Percentiles rank a stretch among this genome's conserved stretches.
Evolutionary conservation across 83 land plant genomes (phyloP).

Genomic region (Diphasiastrum complanatum): DNA sequence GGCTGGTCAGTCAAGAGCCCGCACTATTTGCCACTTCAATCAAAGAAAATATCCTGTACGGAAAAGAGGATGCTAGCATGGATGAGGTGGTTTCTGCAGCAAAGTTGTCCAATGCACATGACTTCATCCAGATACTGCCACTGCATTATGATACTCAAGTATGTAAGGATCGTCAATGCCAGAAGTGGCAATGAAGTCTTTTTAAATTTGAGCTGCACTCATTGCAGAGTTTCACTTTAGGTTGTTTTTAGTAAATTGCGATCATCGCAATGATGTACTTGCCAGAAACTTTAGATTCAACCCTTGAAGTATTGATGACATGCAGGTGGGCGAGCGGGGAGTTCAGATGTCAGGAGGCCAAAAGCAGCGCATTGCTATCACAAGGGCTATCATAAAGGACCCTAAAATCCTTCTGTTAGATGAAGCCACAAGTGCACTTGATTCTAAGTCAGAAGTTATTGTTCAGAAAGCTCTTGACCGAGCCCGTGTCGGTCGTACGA

Average conservation of each 20-base stretch:
- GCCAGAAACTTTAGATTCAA: too few species aligned
- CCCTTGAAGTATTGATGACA: too few species aligned
- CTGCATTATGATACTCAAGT: not conserved
- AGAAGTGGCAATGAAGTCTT: too few species aligned
- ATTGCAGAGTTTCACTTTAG: too few species aligned
- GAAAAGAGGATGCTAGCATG: not conserved
- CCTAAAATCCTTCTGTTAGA: slow-evolving; percentile 73
- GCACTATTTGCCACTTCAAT: slow-evolving; percentile 2
- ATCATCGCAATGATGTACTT: too few species aligned
- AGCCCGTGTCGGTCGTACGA: slow-evolving; percentile 70
- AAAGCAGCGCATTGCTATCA: slow-evolving; percentile 77
- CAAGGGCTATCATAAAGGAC: slow-evolving; percentile 65
- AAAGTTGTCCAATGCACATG: not conserved
- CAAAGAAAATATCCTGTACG: not conserved
- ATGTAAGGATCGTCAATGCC: not conserved
- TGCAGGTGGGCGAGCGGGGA: slow-evolving; percentile 69
- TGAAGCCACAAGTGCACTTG: slow-evolving; percentile 87
- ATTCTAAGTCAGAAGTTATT: slow-evolving; percentile 62
- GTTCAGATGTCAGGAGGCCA: slow-evolving; percentile 79
- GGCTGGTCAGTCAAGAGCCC: not conserved
- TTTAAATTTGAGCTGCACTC: too few species aligned
- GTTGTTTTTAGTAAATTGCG: too few species aligned
- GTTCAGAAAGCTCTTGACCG: slow-evolving; percentile 72
- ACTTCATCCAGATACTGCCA: not conserved
- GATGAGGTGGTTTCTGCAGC: not conserved